phyloP scores from a whole-genome alignment of 225 moss, liverwort and hornwort species.

The Polytrichum commune region DNA sequence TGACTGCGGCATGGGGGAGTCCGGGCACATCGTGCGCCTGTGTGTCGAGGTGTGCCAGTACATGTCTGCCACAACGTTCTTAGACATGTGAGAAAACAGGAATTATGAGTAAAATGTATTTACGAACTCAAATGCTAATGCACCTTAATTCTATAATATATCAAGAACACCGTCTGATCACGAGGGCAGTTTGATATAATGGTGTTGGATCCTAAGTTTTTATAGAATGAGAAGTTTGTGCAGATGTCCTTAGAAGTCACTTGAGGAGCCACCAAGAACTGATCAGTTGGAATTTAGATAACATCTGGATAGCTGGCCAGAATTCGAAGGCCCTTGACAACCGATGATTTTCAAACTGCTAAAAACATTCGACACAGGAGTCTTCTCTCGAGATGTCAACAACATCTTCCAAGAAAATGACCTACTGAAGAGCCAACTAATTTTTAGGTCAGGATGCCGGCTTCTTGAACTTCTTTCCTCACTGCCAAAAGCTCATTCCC shows the following conservation, averaged over 20 bases:
- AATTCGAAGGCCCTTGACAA: background rate
- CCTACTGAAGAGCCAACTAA: background rate
- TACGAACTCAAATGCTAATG: background rate
- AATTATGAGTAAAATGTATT: background rate
- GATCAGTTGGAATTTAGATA: too few species aligned
- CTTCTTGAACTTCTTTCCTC: background rate
- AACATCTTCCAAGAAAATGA: too few species aligned
- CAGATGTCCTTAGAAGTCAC: background rate
- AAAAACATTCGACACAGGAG: too few species aligned
- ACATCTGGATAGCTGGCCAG: too few species aligned
- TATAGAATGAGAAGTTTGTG: background rate
- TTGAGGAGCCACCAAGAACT: background rate
- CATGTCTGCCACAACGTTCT: constrained; percentile 41
- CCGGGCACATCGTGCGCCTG: constrained; percentile 83
- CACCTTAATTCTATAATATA: constrained; percentile 6
- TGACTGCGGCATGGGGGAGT: constrained; percentile 74
- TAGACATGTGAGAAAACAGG: constrained; percentile 14
- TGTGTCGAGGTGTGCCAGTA: constrained; percentile 64
- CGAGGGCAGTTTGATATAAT: too few species aligned
- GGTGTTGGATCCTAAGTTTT: too few species aligned
- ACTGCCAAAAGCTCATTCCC: background rate
- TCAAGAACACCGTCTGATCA: background rate
- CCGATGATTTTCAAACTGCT: background rate
- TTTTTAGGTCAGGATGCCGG: background rate
- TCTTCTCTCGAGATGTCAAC: too few species aligned